These are phyloP conservation scores for Sarocladium oryzae DNA, from an alignment of 2,329 filamentous ascomycete species.

Conservation along the genomic window DNA sequence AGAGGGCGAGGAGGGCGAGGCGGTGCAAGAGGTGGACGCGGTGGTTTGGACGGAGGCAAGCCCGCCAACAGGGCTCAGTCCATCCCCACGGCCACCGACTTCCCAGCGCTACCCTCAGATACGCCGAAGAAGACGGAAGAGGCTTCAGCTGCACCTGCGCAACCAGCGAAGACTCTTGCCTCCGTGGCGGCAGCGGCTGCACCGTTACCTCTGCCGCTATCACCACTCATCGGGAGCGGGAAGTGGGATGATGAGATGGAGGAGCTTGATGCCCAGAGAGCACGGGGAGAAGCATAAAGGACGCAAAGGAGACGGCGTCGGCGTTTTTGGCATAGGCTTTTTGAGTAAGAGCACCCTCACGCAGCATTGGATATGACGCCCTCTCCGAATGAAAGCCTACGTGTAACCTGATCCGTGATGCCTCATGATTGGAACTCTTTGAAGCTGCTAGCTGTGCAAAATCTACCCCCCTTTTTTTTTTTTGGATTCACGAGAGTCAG, in stretches of 20 bases:
- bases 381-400: too few relatives aligned
- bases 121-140: constrained; percentile 18
- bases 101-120: constrained; percentile 28
- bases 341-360: too few relatives aligned
- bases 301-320: not conserved
- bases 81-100: constrained; percentile 26
- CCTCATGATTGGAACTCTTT: too few relatives aligned
- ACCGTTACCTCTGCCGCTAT: constrained; percentile 20
- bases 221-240: constrained; percentile 32
- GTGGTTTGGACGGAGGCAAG: constrained; percentile 18
- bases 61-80: constrained; percentile 15
- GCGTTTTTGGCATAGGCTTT: not conserved
- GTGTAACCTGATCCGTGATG: too few relatives aligned
- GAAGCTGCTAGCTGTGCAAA: too few relatives aligned
- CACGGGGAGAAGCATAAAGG: constrained; percentile 13
- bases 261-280: constrained; percentile 34
- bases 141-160: constrained; percentile 19
- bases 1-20: constrained; percentile 26
- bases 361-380: too few relatives aligned
- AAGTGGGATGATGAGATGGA: constrained; percentile 56
- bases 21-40: constrained; percentile 26
- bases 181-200: constrained; percentile 19
- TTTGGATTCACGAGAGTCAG: too few relatives aligned
- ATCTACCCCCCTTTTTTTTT: too few relatives aligned
- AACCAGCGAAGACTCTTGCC: not conserved